phyloP scores from a whole-genome alignment of 2,329 filamentous ascomycete genomes.

The Cercospora zeina region DNA sequence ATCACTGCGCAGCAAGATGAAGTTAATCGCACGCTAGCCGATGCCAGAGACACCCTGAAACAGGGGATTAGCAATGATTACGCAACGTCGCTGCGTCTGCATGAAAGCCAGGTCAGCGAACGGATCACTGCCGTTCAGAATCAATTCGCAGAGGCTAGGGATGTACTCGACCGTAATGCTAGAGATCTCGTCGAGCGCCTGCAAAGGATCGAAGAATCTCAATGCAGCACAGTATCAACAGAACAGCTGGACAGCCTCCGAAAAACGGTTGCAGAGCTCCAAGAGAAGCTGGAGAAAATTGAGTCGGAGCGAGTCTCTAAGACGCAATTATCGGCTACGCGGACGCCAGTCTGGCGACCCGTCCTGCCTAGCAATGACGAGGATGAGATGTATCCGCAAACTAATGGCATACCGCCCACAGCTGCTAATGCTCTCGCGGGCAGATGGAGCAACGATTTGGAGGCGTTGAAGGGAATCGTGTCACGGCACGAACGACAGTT shows the following conservation, averaged over 20 bases:
- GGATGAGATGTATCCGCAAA: neutral
- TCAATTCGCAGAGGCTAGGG: slow-evolving; percentile 4
- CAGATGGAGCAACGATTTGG: neutral
- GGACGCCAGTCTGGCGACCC: slow-evolving; percentile 6
- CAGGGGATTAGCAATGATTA: neutral
- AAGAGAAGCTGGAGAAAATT: neutral
- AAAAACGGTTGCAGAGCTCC: neutral
- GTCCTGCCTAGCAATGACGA: slow-evolving; percentile 7
- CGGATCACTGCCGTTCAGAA: neutral
- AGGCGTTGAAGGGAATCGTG: slow-evolving; percentile 4
- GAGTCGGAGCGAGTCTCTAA: neutral
- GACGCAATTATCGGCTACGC: neutral
- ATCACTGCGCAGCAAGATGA: neutral
- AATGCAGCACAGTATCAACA: neutral
- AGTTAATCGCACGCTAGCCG: neutral
- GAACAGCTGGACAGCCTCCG: neutral
- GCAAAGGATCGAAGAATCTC: slow-evolving; percentile 1
- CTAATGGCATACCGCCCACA: neutral
- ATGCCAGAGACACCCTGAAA: neutral
- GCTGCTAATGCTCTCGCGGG: neutral
- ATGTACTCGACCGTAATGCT: slow-evolving; percentile 2
- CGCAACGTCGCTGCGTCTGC: neutral
- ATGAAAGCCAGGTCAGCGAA: neutral
- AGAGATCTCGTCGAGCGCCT: slow-evolving; percentile 14
- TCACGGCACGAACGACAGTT: slow-evolving; percentile 2